Evolutionary conservation across 2,329 filamentous ascomycete genomes (phyloP).

Genomic region (Diaporthe ampelina): DNA sequence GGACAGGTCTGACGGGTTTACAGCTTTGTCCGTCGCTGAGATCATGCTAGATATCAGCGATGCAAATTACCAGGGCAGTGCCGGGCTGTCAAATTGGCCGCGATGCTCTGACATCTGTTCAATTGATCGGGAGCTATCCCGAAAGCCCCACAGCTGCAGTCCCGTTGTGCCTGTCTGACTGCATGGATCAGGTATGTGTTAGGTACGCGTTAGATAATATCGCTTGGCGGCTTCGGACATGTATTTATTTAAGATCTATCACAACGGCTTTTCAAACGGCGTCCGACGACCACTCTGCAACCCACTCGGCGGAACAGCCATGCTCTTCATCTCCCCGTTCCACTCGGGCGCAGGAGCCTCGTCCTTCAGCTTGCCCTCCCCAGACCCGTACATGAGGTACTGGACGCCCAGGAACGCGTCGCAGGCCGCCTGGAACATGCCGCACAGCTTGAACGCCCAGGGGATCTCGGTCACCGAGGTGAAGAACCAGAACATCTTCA

Average conservation of each 20-base stretch:
- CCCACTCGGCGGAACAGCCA: slow-evolving; percentile 42
- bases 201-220: slow-evolving; percentile 1
- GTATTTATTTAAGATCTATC: slow-evolving; percentile 17
- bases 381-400: slow-evolving; percentile 78
- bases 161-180: not conserved
- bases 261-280: slow-evolving; percentile 40
- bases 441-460: slow-evolving; percentile 85
- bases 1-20: not conserved
- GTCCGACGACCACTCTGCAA: slow-evolving; percentile 40
- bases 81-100: not conserved
- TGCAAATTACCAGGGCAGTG: not conserved
- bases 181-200: slow-evolving; percentile 3
- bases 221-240: not conserved
- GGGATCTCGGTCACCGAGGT: slow-evolving; percentile 79
- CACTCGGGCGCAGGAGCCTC: slow-evolving; percentile 28
- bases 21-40: not conserved
- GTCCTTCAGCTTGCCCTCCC: slow-evolving; percentile 54
- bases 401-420: slow-evolving; percentile 82
- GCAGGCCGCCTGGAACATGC: slow-evolving; percentile 83
- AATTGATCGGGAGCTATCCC: not conserved
- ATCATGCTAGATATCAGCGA: not conserved
- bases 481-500: slow-evolving; percentile 93
- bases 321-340: slow-evolving; percentile 45
- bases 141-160: not conserved
- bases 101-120: not conserved